Conservation (phyloP, 495 filamentous ascomycete genomes). For the Mytilinidion resinicola region DNA sequence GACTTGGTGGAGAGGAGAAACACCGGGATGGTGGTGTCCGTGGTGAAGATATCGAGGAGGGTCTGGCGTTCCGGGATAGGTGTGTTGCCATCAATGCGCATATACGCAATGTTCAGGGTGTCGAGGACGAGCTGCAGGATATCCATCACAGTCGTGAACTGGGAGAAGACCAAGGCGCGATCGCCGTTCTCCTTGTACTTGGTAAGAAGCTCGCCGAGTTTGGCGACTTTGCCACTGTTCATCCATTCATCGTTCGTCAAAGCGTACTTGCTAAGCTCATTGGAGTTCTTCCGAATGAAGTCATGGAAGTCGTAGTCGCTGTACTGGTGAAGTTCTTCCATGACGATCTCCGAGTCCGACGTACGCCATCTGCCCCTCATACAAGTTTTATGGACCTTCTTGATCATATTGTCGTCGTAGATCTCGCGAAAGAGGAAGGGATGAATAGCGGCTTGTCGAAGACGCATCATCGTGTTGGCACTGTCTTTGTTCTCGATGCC, state of each 20-base stretch:
- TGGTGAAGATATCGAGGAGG: slow-evolving; percentile 78
- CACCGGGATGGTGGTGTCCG: slow-evolving; percentile 69
- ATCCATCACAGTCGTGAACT: slow-evolving; percentile 87
- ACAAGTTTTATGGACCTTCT: slow-evolving; percentile 70
- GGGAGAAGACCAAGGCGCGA: slow-evolving; percentile 79
- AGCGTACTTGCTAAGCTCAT: slow-evolving; percentile 54
- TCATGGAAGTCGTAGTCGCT: slow-evolving; percentile 79
- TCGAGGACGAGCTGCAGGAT: slow-evolving; percentile 79
- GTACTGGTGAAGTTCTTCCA: slow-evolving; percentile 63
- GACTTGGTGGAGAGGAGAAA: slow-evolving; percentile 92
- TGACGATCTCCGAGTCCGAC: slow-evolving; percentile 58
- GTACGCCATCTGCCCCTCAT: slow-evolving; percentile 57
- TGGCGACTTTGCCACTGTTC: slow-evolving; percentile 82
- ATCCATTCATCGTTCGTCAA: slow-evolving; percentile 77
- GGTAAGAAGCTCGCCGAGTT: slow-evolving; percentile 64
- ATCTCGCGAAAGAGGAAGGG: slow-evolving; percentile 76
- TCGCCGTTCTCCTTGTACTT: slow-evolving; percentile 77
- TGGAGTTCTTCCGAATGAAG: slow-evolving; percentile 65
- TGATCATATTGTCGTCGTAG: slow-evolving; percentile 66
- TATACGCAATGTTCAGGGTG: slow-evolving; percentile 63
- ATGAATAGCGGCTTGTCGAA: slow-evolving; percentile 90
- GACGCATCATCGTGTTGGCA: slow-evolving; percentile 76
- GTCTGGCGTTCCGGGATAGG: slow-evolving; percentile 76
- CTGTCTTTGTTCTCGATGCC: slow-evolving; percentile 52
- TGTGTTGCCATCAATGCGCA: slow-evolving; percentile 79